These are phyloP conservation scores for Omphalotus guepiniiformis DNA, from an alignment of 768 basidiomycete species.

Conservation along the genomic window DNA sequence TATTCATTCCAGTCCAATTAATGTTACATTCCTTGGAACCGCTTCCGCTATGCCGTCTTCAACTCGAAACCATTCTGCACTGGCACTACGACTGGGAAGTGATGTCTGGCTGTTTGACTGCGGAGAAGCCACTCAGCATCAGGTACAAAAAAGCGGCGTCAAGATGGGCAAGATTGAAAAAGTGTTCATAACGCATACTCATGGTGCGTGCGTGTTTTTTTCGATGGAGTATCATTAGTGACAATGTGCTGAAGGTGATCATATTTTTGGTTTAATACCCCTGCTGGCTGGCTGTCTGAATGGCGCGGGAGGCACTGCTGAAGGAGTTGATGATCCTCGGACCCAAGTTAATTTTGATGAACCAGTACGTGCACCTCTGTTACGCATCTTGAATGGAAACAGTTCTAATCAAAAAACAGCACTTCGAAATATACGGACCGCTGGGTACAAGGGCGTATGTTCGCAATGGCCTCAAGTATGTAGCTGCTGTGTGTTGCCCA, in stretches of 20 bases:
- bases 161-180: conserved; percentile 79
- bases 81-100: conserved; percentile 59
- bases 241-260: conserved; percentile 54
- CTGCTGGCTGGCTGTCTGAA: conserved; percentile 67
- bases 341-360: conserved; percentile 28
- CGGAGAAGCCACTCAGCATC: conserved; percentile 80
- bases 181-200: conserved; percentile 87
- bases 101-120: conserved; percentile 86
- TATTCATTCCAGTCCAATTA: conserved; percentile 28
- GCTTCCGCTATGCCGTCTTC: conserved; percentile 78
- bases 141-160: conserved; percentile 65
- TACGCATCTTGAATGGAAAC: neutral
- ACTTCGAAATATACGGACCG: conserved; percentile 83
- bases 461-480: conserved; percentile 58
- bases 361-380: conserved; percentile 26
- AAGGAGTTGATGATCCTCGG: conserved; percentile 59
- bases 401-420: conserved; percentile 31
- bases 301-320: conserved; percentile 64
- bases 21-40: conserved; percentile 75
- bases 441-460: conserved; percentile 79
- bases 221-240: neutral
- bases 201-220: conserved; percentile 47
- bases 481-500: too few relatives aligned
- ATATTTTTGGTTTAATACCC: conserved; percentile 73
- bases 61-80: conserved; percentile 74